These are phyloP conservation scores for Scolecobasidium constrictum DNA, from an alignment of 2,329 filamentous ascomycete genomes.

Conservation along the genomic window DNA sequence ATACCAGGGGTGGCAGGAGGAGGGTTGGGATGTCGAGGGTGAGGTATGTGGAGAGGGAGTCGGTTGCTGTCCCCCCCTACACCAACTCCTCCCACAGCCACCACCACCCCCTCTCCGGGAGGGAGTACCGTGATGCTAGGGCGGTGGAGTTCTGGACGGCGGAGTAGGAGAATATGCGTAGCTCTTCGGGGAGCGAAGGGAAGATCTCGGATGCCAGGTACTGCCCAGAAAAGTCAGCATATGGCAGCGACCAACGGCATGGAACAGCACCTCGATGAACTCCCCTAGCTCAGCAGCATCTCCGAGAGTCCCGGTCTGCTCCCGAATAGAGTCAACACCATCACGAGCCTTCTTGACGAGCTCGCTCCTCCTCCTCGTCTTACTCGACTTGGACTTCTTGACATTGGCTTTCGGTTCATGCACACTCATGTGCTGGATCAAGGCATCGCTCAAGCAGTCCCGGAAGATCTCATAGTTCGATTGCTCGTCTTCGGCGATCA, in stretches of 20 bases:
- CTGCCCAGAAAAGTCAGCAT: conserved; percentile 19
- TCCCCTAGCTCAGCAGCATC: conserved; percentile 62
- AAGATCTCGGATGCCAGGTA: conserved; percentile 66
- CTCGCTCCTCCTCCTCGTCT: conserved; percentile 3
- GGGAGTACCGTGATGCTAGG: conserved; percentile 45
- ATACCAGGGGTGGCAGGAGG: conserved; percentile 53
- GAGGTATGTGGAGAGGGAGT: conserved; percentile 58
- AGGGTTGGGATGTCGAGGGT: conserved; percentile 40
- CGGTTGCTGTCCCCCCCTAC: too few relatives aligned
- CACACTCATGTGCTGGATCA: conserved; percentile 48
- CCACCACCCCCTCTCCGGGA: too few relatives aligned
- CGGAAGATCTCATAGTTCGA: conserved; percentile 61
- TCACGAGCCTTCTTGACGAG: conserved; percentile 1
- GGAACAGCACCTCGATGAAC: conserved; percentile 52
- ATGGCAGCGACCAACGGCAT: conserved; percentile 2
- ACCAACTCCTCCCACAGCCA: too few relatives aligned
- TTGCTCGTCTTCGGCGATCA: conserved; percentile 7
- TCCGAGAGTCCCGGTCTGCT: conserved; percentile 14
- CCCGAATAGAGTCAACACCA: conserved; percentile 10
- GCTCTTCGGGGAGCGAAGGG: conserved; percentile 46
- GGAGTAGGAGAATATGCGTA: conserved; percentile 53
- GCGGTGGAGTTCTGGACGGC: conserved; percentile 37
- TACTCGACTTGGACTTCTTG: too few relatives aligned
- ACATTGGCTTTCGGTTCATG: conserved; percentile 8
- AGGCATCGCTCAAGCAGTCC: conserved; percentile 59